Conservation (phyloP, 192 early-diverging fungal species). For the Entomortierella chlamydospora region DNA sequence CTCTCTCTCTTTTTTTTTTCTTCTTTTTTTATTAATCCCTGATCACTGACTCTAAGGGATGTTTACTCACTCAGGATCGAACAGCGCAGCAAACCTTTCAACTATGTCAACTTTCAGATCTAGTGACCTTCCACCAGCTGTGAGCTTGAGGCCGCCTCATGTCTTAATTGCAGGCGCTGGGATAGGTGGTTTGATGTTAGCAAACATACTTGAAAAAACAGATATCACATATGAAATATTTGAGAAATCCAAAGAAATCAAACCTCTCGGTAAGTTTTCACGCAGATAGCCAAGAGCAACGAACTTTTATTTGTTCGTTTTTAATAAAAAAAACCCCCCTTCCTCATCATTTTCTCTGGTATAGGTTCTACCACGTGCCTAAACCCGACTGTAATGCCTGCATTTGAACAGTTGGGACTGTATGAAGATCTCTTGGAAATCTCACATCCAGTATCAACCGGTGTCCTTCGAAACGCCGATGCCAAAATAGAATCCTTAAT, state of each 20-base stretch:
- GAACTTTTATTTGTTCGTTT: no score
- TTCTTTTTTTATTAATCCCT: no score
- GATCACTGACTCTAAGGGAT: no score
- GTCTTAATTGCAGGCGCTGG: no score
- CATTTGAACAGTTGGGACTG: neutral
- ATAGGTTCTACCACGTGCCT: slow-evolving; percentile 4
- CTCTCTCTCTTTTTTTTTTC: no score
- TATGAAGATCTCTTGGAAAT: neutral
- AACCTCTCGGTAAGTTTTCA: slow-evolving; percentile 23
- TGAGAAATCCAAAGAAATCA: slow-evolving; percentile 13
- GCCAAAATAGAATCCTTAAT: neutral
- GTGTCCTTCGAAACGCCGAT: neutral
- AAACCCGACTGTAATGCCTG: neutral
- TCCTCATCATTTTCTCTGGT: neutral
- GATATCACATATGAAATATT: slow-evolving; percentile 7
- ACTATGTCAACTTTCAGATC: no score
- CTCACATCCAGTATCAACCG: neutral
- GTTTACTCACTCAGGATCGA: no score
- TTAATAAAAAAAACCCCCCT: no score
- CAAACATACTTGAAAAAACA: neutral
- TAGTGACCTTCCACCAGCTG: no score
- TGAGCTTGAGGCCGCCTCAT: no score
- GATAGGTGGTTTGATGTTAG: neutral
- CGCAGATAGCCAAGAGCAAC: no score
- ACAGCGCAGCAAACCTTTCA: no score